These are phyloP conservation scores for Backusella mclennaniae DNA, from an alignment of 192 early-diverging fungal species.

Conservation along the genomic window DNA sequence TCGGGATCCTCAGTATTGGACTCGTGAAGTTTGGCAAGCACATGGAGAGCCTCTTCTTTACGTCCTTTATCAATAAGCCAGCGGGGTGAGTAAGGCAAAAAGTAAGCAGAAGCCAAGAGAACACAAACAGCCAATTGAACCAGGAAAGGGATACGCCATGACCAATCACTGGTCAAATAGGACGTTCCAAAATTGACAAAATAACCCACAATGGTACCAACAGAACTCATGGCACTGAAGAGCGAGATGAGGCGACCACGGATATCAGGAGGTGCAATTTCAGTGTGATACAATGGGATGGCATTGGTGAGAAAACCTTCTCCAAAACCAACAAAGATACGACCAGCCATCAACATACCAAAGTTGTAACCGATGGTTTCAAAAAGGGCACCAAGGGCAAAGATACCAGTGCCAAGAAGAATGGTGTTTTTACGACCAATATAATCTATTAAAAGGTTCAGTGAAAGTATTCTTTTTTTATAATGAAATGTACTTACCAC, in stretches of 20 bases:
- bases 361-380: constrained; percentile 60
- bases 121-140: constrained; percentile 77
- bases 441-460: constrained; percentile 11
- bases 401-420: constrained; percentile 62
- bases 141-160: constrained; percentile 81
- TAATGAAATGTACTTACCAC: constrained; percentile 16
- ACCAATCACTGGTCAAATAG: constrained; percentile 38
- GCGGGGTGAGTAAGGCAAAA: constrained; percentile 85
- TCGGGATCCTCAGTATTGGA: constrained; percentile 46
- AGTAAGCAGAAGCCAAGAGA: constrained; percentile 57
- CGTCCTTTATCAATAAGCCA: constrained; percentile 75
- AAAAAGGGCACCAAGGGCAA: constrained; percentile 71
- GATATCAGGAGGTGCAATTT: constrained; percentile 77
- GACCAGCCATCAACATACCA: constrained; percentile 32
- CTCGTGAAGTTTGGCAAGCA: constrained; percentile 67
- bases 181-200: constrained; percentile 44
- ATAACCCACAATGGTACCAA: constrained; percentile 71
- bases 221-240: constrained; percentile 85
- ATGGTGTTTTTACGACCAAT: constrained; percentile 71
- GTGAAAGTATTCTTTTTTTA: neutral
- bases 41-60: constrained; percentile 66
- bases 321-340: constrained; percentile 35
- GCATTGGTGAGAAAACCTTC: constrained; percentile 36
- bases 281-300: constrained; percentile 36
- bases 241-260: constrained; percentile 84